A percentile compares a stretch with the other conserved stretches of the same genome.
These are phyloP conservation scores for Scleroderma bovista DNA, from an alignment of 768 basidiomycete species.

Conservation along the genomic window DNA sequence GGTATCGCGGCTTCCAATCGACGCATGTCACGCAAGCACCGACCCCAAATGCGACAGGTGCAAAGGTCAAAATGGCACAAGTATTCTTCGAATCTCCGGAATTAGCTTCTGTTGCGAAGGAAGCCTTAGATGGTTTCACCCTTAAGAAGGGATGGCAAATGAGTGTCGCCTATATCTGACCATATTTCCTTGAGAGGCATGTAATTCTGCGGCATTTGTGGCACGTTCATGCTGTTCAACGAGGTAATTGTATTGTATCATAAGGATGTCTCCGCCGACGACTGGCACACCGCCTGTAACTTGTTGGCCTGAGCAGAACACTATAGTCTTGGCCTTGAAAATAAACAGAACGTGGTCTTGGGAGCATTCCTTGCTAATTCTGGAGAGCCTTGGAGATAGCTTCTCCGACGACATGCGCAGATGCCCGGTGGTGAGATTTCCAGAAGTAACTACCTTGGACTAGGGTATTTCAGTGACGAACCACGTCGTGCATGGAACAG, in stretches of 20 bases:
- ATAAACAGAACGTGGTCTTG: no score
- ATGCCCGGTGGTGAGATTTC: slow-evolving; percentile 62
- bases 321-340: no score
- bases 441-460: slow-evolving; percentile 50
- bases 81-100: slow-evolving; percentile 73
- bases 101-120: slow-evolving; percentile 71
- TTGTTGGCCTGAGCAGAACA: no score
- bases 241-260: neutral
- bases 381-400: slow-evolving; percentile 12
- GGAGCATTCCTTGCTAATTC: neutral
- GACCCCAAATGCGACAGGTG: slow-evolving; percentile 57
- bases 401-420: slow-evolving; percentile 51
- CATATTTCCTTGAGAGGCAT: slow-evolving; percentile 8
- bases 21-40: slow-evolving; percentile 67
- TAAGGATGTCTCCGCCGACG: neutral
- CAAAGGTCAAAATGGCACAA: slow-evolving; percentile 74
- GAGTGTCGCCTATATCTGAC: slow-evolving; percentile 63
- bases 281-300: no score
- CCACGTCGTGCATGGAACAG: neutral
- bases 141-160: slow-evolving; percentile 85
- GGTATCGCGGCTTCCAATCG: slow-evolving; percentile 79
- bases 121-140: slow-evolving; percentile 78
- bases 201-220: slow-evolving; percentile 1
- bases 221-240: neutral
- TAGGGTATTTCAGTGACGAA: slow-evolving; percentile 2